A percentile compares a stretch with the other conserved stretches of the same genome.
Evolutionary conservation across 345 rosid genomes (phyloP).

Genomic region (Adansonia digitata): DNA sequence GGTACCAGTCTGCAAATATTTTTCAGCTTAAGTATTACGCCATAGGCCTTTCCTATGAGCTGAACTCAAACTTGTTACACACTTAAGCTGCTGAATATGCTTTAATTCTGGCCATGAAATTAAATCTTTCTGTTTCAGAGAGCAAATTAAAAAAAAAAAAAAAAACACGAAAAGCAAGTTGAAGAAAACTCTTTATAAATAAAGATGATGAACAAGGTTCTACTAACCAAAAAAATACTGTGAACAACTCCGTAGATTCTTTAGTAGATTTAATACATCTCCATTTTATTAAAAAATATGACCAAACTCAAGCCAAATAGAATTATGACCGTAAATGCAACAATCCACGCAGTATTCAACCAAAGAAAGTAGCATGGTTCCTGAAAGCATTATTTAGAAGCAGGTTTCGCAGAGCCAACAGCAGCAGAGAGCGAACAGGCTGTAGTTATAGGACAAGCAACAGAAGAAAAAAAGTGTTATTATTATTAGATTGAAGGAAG

Average conservation of each 20-base stretch:
- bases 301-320: not conserved
- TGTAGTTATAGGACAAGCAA: constrained; percentile 18
- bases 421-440: constrained; percentile 64
- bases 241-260: not conserved
- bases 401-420: constrained; percentile 65
- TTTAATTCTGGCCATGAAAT: not conserved
- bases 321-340: not conserved
- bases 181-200: not conserved
- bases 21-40: not conserved
- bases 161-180: not conserved
- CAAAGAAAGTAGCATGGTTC: not conserved
- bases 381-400: constrained; percentile 23
- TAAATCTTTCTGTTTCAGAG: not conserved
- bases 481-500: not conserved
- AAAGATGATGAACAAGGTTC: not conserved
- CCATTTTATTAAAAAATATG: not conserved
- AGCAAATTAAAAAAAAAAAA: not conserved
- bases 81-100: not conserved
- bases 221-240: not conserved
- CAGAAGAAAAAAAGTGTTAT: not conserved
- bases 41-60: not conserved
- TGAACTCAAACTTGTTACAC: not conserved
- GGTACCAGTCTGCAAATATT: not conserved
- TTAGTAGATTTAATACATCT: not conserved
- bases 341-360: not conserved